Conservation (phyloP, 2,329 filamentous ascomycete species). For the Claviceps sp. region DNA sequence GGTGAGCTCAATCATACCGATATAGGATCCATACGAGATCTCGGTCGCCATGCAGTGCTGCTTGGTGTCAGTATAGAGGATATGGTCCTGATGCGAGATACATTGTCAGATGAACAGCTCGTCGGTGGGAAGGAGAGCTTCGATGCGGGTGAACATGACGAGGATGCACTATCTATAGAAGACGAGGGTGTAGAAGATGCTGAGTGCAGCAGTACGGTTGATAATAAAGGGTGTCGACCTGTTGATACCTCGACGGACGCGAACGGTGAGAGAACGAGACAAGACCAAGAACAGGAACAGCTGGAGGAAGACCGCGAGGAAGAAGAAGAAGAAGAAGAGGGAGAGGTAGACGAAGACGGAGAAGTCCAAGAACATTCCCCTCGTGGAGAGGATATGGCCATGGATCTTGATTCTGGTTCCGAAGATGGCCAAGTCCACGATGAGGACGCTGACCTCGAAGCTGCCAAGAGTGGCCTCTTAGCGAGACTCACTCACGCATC, state of each 20-base stretch:
- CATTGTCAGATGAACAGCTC: constrained; percentile 25
- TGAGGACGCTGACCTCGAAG: constrained; percentile 25
- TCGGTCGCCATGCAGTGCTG: constrained; percentile 63
- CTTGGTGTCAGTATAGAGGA: constrained; percentile 42
- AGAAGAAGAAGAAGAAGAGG: constrained; percentile 7
- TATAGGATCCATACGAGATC: constrained; percentile 60
- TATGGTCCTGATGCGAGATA: constrained; percentile 33
- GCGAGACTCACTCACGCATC: constrained; percentile 24
- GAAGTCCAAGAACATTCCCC: constrained; percentile 1
- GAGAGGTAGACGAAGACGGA: constrained; percentile 9
- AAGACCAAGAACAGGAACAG: constrained; percentile 2
- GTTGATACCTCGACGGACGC: background rate
- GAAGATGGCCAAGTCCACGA: constrained; percentile 21
- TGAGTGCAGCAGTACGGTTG: constrained; percentile 2
- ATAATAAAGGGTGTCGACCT: constrained; percentile 8
- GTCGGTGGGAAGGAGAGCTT: constrained; percentile 30
- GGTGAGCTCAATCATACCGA: constrained; percentile 66
- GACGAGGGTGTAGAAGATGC: constrained; percentile 9
- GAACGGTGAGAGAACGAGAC: constrained; percentile 3
- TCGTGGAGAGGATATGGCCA: constrained; percentile 22
- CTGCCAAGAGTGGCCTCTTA: constrained; percentile 35
- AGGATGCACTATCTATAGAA: constrained; percentile 21
- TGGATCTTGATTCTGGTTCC: constrained; percentile 28
- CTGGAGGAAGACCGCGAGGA: background rate
- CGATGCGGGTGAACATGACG: constrained; percentile 29